A percentile compares a stretch with the other conserved stretches of the same genome.
Evolutionary conservation across 352 stramenopile genomes (phyloP).

Genomic region (Globisporangium parvum): DNA sequence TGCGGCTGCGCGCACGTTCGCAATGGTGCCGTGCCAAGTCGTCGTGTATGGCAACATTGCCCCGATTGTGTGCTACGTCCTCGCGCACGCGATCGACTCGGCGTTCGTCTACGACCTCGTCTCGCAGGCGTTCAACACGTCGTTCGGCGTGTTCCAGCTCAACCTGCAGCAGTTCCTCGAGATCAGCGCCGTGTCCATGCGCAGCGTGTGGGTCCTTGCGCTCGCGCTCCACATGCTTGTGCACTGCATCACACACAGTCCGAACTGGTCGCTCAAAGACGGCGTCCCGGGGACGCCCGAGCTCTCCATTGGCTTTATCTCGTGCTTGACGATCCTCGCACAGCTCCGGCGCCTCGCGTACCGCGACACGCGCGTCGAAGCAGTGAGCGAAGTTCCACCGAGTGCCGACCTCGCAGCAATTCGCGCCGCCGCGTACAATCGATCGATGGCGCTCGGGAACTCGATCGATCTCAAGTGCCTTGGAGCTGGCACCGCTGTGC

Average conservation of each 20-base stretch:
- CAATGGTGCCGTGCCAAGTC: conserved; percentile 26
- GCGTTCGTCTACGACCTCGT: conserved; percentile 18
- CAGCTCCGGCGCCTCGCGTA: conserved; percentile 3
- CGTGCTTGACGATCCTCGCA: conserved; percentile 9
- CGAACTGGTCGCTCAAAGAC: conserved; percentile 1
- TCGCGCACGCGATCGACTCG: conserved; percentile 26
- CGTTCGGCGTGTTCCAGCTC: conserved; percentile 11
- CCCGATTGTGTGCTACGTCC: conserved; percentile 23
- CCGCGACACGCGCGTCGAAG: conserved; percentile 5
- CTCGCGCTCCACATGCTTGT: conserved; percentile 10
- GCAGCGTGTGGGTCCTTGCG: conserved; percentile 20
- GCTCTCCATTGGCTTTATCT: conserved; percentile 10
- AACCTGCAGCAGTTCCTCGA: conserved; percentile 10
- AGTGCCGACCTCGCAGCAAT: conserved; percentile 2
- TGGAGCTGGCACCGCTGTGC: neutral
- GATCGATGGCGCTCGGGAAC: neutral
- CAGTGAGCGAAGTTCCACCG: conserved; percentile 5
- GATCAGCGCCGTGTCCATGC: conserved; percentile 24
- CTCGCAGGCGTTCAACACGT: conserved; percentile 15
- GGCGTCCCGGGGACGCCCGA: conserved; percentile 5
- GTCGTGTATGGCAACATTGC: conserved; percentile 27
- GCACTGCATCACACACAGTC: neutral
- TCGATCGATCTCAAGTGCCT: conserved; percentile 12
- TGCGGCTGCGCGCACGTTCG: conserved; percentile 12
- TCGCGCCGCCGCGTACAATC: neutral